Percentiles rank a stretch among this genome's conserved stretches.
Evolutionary conservation across 306 rosid species (phyloP).

Genomic region (Alnus glutinosa): DNA sequence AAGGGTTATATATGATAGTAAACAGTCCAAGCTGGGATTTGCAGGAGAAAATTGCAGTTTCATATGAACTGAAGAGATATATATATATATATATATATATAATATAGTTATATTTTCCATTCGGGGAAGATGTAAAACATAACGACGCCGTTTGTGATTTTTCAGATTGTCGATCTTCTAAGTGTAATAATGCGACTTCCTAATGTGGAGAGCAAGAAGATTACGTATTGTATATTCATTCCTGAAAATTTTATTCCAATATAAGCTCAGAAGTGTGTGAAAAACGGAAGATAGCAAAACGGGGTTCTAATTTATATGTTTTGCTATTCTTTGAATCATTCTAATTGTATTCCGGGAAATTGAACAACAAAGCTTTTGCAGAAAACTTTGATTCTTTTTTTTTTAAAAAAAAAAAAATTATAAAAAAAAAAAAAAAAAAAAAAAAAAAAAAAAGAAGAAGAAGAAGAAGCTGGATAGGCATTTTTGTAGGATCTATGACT

Average conservation of each 20-base stretch:
- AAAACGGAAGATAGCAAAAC: neutral
- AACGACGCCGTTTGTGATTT: conserved; percentile 6
- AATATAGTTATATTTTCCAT: conserved; percentile 12
- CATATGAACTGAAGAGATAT: conserved; percentile 14
- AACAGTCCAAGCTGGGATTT: conserved; percentile 73
- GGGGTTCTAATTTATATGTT: neutral
- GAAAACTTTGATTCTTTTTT: neutral
- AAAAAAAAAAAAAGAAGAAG: too few species aligned
- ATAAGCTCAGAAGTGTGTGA: neutral
- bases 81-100: too few species aligned
- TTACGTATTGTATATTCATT: conserved; percentile 25
- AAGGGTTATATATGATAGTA: conserved; percentile 73
- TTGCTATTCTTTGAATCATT: neutral
- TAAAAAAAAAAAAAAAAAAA: too few species aligned
- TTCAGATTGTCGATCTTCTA: neutral
- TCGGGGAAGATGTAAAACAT: neutral
- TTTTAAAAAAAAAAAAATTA: too few species aligned
- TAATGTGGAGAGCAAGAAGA: conserved; percentile 5
- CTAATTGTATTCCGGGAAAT: neutral
- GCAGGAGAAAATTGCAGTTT: conserved; percentile 76
- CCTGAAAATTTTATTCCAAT: neutral
- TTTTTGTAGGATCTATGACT: neutral
- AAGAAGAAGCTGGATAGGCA: too few species aligned
- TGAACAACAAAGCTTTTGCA: neutral
- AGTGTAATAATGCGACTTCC: conserved; percentile 13